These are phyloP conservation scores for Fusarium tuaranense DNA, from an alignment of 2,329 filamentous ascomycete species.

Conservation along the genomic window DNA sequence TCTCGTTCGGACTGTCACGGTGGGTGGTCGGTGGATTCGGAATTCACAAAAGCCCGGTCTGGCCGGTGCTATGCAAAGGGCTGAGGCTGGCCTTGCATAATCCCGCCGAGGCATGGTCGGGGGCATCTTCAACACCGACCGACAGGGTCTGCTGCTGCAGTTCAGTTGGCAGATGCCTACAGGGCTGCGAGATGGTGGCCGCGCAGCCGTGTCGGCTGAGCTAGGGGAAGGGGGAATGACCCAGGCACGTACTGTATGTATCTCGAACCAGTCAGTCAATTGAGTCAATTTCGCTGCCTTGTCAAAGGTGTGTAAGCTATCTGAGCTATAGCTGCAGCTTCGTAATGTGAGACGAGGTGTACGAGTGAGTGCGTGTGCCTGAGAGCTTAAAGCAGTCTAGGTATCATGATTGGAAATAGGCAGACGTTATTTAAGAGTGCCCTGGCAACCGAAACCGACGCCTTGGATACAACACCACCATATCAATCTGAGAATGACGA, in stretches of 20 bases:
- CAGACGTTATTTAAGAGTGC: conserved; percentile 16
- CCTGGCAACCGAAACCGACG: conserved; percentile 8
- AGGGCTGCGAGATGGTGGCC: conserved; percentile 15
- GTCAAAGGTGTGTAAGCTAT: conserved; percentile 2
- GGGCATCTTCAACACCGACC: conserved; percentile 25
- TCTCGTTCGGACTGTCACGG: conserved; percentile 23
- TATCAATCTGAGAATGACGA: conserved; percentile 6
- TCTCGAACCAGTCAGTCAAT: not conserved
- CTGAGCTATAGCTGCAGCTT: not conserved
- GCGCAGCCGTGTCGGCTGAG: conserved; percentile 24
- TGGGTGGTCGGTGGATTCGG: conserved; percentile 29
- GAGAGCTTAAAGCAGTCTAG: conserved; percentile 19
- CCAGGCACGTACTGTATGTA: not conserved
- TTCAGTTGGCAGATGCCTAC: not conserved
- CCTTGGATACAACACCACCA: conserved; percentile 7
- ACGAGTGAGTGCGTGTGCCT: conserved; percentile 16
- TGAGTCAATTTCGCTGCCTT: conserved; percentile 18
- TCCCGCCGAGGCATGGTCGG: conserved; percentile 12
- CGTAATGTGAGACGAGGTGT: conserved; percentile 1
- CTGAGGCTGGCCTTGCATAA: not conserved
- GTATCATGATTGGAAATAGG: conserved; percentile 15
- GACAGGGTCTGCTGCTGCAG: not conserved
- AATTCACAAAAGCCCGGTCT: conserved; percentile 20
- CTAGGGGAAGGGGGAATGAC: conserved; percentile 1
- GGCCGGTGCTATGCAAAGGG: conserved; percentile 26